Evolutionary conservation across 1,284 basidiomycete genomes (phyloP).

Genomic region (Peniophora sp.): DNA sequence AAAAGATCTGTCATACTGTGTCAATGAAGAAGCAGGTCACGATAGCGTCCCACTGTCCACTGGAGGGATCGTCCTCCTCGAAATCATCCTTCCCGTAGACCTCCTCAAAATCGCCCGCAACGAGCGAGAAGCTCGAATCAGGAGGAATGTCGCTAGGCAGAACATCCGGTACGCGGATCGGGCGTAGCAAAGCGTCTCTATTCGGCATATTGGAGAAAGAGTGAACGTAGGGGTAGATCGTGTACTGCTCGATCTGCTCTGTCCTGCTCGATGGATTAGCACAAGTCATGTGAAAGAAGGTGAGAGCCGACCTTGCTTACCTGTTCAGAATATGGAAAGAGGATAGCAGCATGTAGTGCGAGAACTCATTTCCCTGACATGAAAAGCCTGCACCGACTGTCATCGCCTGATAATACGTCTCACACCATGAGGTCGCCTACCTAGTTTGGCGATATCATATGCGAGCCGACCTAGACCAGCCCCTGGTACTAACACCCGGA

Average conservation of each 20-base stretch:
- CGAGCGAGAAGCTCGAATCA: slow-evolving; percentile 69
- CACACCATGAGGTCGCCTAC: slow-evolving; percentile 28
- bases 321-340: slow-evolving; percentile 80
- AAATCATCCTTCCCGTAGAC: slow-evolving; percentile 64
- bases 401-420: slow-evolving; percentile 3
- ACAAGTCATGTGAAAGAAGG: background rate
- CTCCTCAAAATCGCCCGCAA: slow-evolving; percentile 91
- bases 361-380: slow-evolving; percentile 91
- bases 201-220: slow-evolving; percentile 77
- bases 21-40: slow-evolving; percentile 98
- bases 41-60: slow-evolving; percentile 71
- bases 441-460: slow-evolving; percentile 77
- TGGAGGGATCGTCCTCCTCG: slow-evolving; percentile 47
- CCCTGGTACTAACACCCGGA: slow-evolving; percentile 82
- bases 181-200: slow-evolving; percentile 53
- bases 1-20: slow-evolving; percentile 47
- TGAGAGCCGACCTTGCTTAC: slow-evolving; percentile 29
- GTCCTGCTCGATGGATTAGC: slow-evolving; percentile 40
- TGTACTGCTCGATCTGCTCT: slow-evolving; percentile 54
- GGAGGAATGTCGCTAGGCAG: slow-evolving; percentile 65
- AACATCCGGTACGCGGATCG: slow-evolving; percentile 77
- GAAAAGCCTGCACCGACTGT: slow-evolving; percentile 56
- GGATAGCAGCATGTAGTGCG: slow-evolving; percentile 85
- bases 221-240: slow-evolving; percentile 84
- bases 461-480: slow-evolving; percentile 82